Conservation (phyloP, 1,284 basidiomycete species). For the Inonotus hispidus region DNA sequence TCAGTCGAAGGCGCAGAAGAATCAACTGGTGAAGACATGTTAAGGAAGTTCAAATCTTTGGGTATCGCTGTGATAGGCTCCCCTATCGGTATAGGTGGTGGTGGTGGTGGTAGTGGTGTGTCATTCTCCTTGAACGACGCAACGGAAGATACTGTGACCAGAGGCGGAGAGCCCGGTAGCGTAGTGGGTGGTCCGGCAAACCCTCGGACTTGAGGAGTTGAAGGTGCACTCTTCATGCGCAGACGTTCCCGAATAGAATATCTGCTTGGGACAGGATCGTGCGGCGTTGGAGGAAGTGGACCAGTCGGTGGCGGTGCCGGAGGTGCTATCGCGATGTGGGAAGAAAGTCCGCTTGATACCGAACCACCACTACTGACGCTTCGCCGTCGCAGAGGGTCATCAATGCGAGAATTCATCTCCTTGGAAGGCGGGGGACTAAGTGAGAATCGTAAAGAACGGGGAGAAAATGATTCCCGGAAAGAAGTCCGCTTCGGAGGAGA, state of each 20-base stretch:
- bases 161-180: constrained; percentile 16
- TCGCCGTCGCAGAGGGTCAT: constrained; percentile 41
- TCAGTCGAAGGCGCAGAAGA: constrained; percentile 26
- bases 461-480: constrained; percentile 48
- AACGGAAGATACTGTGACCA: constrained; percentile 17
- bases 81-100: constrained; percentile 41
- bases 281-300: constrained; percentile 32
- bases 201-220: constrained; percentile 28
- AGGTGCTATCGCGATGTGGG: constrained; percentile 34
- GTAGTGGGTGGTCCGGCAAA: constrained; percentile 8
- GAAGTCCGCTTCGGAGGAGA: constrained; percentile 33
- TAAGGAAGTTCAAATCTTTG: constrained; percentile 55
- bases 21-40: constrained; percentile 41
- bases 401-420: constrained; percentile 53
- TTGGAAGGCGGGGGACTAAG: constrained; percentile 51
- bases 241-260: constrained; percentile 53
- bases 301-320: constrained; percentile 40
- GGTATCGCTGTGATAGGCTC: constrained; percentile 51
- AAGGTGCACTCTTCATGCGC: constrained; percentile 56
- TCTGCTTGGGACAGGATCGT: constrained; percentile 28
- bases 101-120: neutral
- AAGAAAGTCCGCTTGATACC: constrained; percentile 21
- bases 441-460: constrained; percentile 53
- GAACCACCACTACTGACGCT: constrained; percentile 35
- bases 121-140: constrained; percentile 11